These are phyloP conservation scores for Persicaria maculosa DNA, from an alignment of 148 eudicot species.

Conservation along the genomic window DNA sequence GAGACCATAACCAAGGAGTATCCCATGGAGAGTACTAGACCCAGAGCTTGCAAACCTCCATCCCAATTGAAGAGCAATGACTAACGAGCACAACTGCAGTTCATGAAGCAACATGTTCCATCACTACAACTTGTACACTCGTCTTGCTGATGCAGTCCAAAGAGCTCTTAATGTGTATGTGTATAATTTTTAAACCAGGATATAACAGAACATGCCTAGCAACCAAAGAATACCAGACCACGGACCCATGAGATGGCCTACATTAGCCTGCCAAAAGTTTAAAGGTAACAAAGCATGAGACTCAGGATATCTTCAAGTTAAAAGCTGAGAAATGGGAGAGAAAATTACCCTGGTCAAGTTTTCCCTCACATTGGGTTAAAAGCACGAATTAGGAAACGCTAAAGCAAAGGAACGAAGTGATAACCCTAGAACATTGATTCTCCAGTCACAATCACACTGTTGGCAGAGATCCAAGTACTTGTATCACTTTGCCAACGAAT, in stretches of 20 bases:
- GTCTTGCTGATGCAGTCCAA: slow-evolving; percentile 20
- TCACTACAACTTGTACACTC: slow-evolving; percentile 18
- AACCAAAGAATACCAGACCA: slow-evolving; percentile 24
- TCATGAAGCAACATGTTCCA: slow-evolving; percentile 18
- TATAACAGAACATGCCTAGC: slow-evolving; percentile 24
- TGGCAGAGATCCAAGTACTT: slow-evolving; percentile 17
- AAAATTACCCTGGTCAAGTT: slow-evolving; percentile 34
- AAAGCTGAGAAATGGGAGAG: slow-evolving; percentile 7
- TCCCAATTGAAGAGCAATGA: slow-evolving; percentile 13
- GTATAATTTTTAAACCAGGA: slow-evolving; percentile 15
- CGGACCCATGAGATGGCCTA: slow-evolving; percentile 31
- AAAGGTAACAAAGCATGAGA: slow-evolving; percentile 19
- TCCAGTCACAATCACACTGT: slow-evolving; percentile 15
- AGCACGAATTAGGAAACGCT: slow-evolving; percentile 19
- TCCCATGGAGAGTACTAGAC: background rate
- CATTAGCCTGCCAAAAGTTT: slow-evolving; percentile 50
- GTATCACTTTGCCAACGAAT: slow-evolving; percentile 7
- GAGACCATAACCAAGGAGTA: slow-evolving; percentile 2
- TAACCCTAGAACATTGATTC: slow-evolving; percentile 16
- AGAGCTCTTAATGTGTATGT: slow-evolving; percentile 17
- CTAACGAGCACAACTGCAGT: slow-evolving; percentile 17
- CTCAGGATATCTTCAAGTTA: slow-evolving; percentile 4
- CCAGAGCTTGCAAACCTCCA: slow-evolving; percentile 8
- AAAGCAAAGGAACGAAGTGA: slow-evolving; percentile 25
- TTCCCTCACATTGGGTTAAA: slow-evolving; percentile 22